Conservation (phyloP, 176 grass and related monocot genomes). For the Chrysopogon serrulatus region DNA sequence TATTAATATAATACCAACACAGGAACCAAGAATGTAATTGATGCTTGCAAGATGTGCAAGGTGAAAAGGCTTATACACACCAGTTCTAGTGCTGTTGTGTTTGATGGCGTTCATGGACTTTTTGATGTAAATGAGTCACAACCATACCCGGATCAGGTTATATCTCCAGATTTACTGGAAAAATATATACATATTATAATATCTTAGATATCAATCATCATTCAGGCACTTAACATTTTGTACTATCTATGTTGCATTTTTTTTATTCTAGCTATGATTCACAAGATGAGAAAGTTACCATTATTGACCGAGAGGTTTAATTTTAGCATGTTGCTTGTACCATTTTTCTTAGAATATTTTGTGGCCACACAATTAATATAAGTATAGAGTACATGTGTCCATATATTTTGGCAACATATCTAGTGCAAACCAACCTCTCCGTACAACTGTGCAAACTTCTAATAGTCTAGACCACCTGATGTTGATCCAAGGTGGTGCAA, state of each 20-base stretch:
- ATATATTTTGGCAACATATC: no score
- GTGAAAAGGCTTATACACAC: slow-evolving; percentile 70
- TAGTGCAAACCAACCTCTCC: no score
- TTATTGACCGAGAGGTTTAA: no score
- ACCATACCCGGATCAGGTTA: slow-evolving; percentile 60
- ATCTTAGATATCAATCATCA: not conserved
- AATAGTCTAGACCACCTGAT: no score
- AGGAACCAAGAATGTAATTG: slow-evolving; percentile 70
- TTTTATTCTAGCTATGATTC: not conserved
- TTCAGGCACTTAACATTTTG: not conserved
- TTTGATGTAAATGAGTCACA: slow-evolving; percentile 47
- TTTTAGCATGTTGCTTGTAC: no score
- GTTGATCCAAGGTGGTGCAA: no score
- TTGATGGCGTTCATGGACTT: slow-evolving; percentile 67
- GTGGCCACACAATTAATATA: no score
- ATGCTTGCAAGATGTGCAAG: slow-evolving; percentile 53
- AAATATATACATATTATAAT: not conserved
- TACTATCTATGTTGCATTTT: not conserved
- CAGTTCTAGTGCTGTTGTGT: slow-evolving; percentile 57
- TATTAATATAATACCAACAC: not conserved
- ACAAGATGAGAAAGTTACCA: not conserved
- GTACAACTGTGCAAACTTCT: no score
- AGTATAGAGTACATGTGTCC: no score
- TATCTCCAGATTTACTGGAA: not conserved
- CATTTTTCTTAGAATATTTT: no score